Evolutionary conservation across 1,284 basidiomycete genomes (phyloP).

Genomic region (Calocybe gambosa): DNA sequence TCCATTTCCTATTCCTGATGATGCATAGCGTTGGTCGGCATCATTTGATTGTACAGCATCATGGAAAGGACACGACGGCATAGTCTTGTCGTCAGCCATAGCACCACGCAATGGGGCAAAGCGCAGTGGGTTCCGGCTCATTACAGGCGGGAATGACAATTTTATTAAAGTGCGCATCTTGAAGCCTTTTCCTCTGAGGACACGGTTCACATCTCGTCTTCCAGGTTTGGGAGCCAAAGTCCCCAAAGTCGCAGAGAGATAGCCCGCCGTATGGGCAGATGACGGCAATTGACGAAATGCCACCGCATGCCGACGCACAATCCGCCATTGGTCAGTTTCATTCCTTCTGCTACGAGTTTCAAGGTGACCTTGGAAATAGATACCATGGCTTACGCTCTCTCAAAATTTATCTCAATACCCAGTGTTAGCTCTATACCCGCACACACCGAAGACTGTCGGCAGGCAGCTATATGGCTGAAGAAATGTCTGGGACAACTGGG

Average conservation of each 20-base stretch:
- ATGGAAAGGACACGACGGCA: conserved; percentile 77
- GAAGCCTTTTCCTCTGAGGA: not conserved
- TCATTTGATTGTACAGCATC: conserved; percentile 79
- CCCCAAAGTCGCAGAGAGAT: conserved; percentile 23
- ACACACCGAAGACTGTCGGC: conserved; percentile 84
- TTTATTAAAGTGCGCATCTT: conserved; percentile 61
- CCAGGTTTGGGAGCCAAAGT: conserved; percentile 54
- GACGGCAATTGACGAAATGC: not conserved
- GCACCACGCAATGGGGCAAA: conserved; percentile 28
- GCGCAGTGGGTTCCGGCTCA: conserved; percentile 37
- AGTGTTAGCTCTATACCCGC: conserved; percentile 71
- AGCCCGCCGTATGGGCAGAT: conserved; percentile 2
- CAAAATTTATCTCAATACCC: conserved; percentile 83
- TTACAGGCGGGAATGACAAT: conserved; percentile 84
- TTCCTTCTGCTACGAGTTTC: not conserved
- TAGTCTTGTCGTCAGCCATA: conserved; percentile 73
- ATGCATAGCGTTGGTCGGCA: conserved; percentile 64
- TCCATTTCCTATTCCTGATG: not conserved
- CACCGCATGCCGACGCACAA: conserved; percentile 2
- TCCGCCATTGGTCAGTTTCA: conserved; percentile 7
- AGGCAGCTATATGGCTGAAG: conserved; percentile 86
- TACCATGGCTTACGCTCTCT: conserved; percentile 65
- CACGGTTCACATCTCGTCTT: not conserved
- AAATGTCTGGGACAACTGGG: conserved; percentile 85
- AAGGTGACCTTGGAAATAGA: conserved; percentile 32